Evolutionary conservation across 208 protist species (phyloP).

Genomic region (Trypanosoma cruzi): DNA sequence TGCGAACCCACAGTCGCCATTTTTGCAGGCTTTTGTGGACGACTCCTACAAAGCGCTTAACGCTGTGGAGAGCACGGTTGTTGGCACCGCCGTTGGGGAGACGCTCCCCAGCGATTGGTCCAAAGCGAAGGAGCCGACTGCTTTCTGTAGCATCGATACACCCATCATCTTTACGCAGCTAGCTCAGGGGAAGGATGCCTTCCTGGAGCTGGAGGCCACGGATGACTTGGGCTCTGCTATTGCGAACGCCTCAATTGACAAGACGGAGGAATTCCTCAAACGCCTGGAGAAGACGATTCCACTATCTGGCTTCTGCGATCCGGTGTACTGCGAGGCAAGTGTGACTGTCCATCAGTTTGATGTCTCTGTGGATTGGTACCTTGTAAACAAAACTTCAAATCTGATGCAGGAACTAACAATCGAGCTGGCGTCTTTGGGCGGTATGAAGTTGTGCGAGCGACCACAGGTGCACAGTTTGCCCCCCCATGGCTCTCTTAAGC

Average conservation of each 20-base stretch:
- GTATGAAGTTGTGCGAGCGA: conserved; percentile 98
- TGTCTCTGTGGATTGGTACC: conserved; percentile 95
- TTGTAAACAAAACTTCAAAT: conserved; percentile 95
- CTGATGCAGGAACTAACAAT: conserved; percentile 96
- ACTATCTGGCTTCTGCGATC: conserved; percentile 97
- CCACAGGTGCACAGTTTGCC: conserved; percentile 94
- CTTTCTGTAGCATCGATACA: conserved; percentile 56
- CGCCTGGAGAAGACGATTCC: conserved; percentile 90
- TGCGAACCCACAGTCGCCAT: conserved; percentile 39
- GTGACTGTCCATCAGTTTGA: conserved; percentile 98
- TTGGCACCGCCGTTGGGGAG: conserved; percentile 11
- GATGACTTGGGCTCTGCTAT: conserved; percentile 35
- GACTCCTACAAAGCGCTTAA: conserved; percentile 70
- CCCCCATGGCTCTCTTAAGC: conserved; percentile 77
- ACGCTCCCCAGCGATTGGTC: background rate
- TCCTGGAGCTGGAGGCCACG: conserved; percentile 56
- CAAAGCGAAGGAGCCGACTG: conserved; percentile 7
- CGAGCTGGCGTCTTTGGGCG: conserved; percentile 96
- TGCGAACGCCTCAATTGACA: conserved; percentile 43
- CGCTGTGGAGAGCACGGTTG: conserved; percentile 24
- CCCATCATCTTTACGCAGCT: conserved; percentile 87
- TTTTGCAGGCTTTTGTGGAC: conserved; percentile 68
- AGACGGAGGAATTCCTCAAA: conserved; percentile 61
- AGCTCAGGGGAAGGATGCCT: conserved; percentile 45
- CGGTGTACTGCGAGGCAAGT: conserved; percentile 97